These are phyloP conservation scores for Stemphylium beticola DNA, from an alignment of 2,329 filamentous ascomycete genomes.

Conservation along the genomic window DNA sequence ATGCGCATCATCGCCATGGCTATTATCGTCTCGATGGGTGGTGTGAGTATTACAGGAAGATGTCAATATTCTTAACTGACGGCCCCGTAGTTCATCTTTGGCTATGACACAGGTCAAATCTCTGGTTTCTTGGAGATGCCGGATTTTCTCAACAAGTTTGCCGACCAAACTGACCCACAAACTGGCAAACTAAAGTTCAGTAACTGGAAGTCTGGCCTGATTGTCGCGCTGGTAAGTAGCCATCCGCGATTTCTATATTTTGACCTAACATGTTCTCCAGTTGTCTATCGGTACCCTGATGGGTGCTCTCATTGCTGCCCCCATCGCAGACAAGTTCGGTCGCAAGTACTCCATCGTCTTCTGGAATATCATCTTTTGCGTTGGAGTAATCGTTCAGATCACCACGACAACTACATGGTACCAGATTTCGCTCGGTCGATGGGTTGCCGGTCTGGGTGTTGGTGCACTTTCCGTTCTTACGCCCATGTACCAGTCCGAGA, in stretches of 20 bases:
- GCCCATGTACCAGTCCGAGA: constrained; percentile 70
- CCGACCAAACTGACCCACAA: constrained; percentile 28
- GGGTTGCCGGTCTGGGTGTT: constrained; percentile 70
- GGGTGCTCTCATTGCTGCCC: constrained; percentile 66
- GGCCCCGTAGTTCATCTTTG: constrained; percentile 26
- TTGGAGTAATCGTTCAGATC: constrained; percentile 71
- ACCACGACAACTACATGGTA: constrained; percentile 64
- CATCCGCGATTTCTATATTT: background rate
- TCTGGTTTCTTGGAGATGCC: constrained; percentile 47
- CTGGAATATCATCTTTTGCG: constrained; percentile 66
- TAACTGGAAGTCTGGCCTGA: constrained; percentile 43
- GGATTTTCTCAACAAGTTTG: constrained; percentile 41
- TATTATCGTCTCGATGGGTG: constrained; percentile 44
- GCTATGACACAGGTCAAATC: constrained; percentile 47
- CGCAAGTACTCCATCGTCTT: constrained; percentile 67
- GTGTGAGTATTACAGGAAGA: constrained; percentile 26
- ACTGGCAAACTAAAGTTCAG: constrained; percentile 35
- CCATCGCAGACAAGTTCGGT: constrained; percentile 66
- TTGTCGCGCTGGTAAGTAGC: constrained; percentile 41
- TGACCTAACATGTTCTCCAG: constrained; percentile 13
- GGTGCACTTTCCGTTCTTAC: constrained; percentile 66
- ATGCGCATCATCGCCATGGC: constrained; percentile 44
- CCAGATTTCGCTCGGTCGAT: constrained; percentile 68
- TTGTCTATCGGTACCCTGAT: constrained; percentile 78
- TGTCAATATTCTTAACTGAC: background rate